phyloP scores from a whole-genome alignment of 345 rosid genomes.

The Euphorbia pulcherrima region DNA sequence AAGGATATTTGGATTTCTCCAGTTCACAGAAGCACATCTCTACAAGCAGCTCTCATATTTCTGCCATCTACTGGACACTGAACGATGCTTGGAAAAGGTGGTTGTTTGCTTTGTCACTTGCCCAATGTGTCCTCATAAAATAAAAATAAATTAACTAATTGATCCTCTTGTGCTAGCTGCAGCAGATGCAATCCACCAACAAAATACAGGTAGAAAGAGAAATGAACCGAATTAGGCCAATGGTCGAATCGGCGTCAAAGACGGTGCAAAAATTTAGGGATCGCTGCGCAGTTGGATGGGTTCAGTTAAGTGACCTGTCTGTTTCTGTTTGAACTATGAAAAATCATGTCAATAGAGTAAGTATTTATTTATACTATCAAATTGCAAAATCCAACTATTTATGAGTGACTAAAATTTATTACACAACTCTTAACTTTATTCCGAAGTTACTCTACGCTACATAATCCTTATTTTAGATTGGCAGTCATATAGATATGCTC shows the following conservation, averaged over 20 bases:
- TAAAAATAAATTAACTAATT: not conserved
- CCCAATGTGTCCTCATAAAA: not conserved
- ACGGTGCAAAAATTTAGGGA: conserved; percentile 51
- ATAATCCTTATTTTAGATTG: too few species aligned
- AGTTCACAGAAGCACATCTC: conserved; percentile 88
- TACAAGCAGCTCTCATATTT: conserved; percentile 87
- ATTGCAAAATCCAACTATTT: too few species aligned
- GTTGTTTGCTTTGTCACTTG: not conserved
- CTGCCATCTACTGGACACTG: conserved; percentile 71
- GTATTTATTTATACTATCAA: too few species aligned
- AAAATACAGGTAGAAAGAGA: conserved; percentile 58
- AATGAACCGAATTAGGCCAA: conserved; percentile 47
- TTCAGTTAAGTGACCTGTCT: conserved; percentile 46
- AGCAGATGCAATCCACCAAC: conserved; percentile 55
- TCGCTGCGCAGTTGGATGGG: conserved; percentile 84
- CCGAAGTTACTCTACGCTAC: too few species aligned
- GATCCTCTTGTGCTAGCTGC: conserved; percentile 1
- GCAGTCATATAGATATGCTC: too few species aligned
- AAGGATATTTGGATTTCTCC: conserved; percentile 10
- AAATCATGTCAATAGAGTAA: not conserved
- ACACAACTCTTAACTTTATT: too few species aligned
- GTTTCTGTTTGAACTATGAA: conserved; percentile 29
- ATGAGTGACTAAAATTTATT: too few species aligned
- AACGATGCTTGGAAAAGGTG: conserved; percentile 72
- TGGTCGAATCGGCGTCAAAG: conserved; percentile 52